phyloP scores from a whole-genome alignment of 1,284 basidiomycete genomes.

The Malassezia pachydermatis region DNA sequence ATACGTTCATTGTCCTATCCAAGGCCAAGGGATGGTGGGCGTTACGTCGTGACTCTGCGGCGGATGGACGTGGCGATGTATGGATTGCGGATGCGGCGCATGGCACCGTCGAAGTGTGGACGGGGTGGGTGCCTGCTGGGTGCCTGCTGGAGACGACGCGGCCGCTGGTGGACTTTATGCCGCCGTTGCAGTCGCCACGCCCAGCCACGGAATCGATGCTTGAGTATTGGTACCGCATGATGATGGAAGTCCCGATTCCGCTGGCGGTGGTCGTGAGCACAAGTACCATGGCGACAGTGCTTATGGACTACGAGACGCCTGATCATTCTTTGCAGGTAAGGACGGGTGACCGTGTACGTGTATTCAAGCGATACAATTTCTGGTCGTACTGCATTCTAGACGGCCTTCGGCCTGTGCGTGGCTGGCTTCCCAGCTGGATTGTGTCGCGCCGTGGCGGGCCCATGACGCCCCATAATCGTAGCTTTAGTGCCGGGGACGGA shows the following conservation, averaged over 20 bases:
- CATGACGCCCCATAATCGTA: background rate
- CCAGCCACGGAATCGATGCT: slow-evolving; percentile 6
- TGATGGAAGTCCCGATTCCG: slow-evolving; percentile 58
- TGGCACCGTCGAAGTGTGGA: slow-evolving; percentile 18
- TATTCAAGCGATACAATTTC: slow-evolving; percentile 92
- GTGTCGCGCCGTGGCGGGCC: slow-evolving; percentile 6
- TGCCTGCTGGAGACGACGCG: slow-evolving; percentile 75
- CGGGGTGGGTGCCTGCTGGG: slow-evolving; percentile 53
- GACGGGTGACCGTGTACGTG: slow-evolving; percentile 74
- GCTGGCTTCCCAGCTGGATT: slow-evolving; percentile 47
- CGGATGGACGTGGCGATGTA: slow-evolving; percentile 68
- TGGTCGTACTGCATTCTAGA: slow-evolving; percentile 64
- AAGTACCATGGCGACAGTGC: slow-evolving; percentile 79
- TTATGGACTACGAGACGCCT: slow-evolving; percentile 80
- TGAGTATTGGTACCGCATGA: slow-evolving; percentile 8
- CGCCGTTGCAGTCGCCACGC: background rate
- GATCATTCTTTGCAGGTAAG: slow-evolving; percentile 75
- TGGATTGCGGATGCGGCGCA: slow-evolving; percentile 9
- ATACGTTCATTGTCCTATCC: slow-evolving; percentile 74
- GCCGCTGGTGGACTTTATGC: slow-evolving; percentile 23
- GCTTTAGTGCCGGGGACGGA: background rate
- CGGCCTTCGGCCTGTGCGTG: slow-evolving; percentile 28
- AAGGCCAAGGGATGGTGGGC: slow-evolving; percentile 98
- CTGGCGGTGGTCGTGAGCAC: slow-evolving; percentile 80
- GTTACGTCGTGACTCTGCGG: slow-evolving; percentile 69